Evolutionary conservation across 352 stramenopile genomes (phyloP).

Genomic region (Phytophthora litchii): DNA sequence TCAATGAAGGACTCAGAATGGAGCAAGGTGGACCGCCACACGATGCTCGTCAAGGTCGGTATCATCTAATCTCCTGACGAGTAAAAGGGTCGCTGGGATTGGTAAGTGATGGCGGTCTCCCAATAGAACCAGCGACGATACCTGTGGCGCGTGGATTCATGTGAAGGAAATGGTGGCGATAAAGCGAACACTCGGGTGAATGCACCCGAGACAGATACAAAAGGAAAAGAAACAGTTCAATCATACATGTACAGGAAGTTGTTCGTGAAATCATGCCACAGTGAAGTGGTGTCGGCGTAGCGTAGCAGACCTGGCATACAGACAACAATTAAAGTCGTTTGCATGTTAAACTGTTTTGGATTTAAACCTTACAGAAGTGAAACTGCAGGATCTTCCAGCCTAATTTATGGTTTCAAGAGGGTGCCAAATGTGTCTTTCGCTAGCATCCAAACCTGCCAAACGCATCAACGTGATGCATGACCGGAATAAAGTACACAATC

Average conservation of each 20-base stretch:
- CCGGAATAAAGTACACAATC: no score
- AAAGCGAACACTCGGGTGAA: conserved; percentile 17
- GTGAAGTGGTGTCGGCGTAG: conserved; percentile 11
- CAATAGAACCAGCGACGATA: conserved; percentile 8
- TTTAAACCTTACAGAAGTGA: no score
- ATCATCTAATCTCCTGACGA: conserved; percentile 53
- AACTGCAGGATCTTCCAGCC: no score
- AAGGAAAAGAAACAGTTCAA: conserved; percentile 27
- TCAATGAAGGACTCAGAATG: conserved; percentile 62
- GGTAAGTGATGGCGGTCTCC: conserved; percentile 14
- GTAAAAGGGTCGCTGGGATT: conserved; percentile 1
- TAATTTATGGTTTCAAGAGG: no score
- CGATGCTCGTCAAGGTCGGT: conserved; percentile 75
- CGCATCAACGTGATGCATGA: no score
- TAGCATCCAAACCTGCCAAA: no score
- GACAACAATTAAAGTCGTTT: conserved; percentile 27
- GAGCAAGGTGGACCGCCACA: conserved; percentile 74
- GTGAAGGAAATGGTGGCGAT: conserved; percentile 10
- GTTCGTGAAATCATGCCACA: conserved; percentile 5
- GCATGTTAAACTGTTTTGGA: conserved; percentile 6
- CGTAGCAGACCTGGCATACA: conserved; percentile 18
- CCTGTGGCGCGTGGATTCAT: neutral
- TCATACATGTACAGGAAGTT: conserved; percentile 27
- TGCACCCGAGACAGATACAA: conserved; percentile 11
- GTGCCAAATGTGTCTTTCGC: no score